These are phyloP conservation scores for Lepidium sativum DNA, from an alignment of 345 rosid species.

Conservation along the genomic window DNA sequence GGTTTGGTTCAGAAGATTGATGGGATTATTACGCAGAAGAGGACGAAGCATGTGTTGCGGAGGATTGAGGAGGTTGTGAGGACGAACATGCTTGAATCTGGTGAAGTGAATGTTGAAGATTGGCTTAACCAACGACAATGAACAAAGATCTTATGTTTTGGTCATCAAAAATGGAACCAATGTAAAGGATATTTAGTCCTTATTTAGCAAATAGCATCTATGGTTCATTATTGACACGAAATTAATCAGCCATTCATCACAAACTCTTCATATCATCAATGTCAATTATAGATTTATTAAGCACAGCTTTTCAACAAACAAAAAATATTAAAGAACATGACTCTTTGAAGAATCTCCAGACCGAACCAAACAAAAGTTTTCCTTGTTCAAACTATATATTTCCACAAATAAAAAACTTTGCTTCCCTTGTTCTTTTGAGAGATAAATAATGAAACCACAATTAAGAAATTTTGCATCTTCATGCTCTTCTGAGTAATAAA, in stretches of 20 bases:
- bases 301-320: not conserved
- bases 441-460: not conserved
- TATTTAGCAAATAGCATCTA: too few species aligned
- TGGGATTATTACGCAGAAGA: not conserved
- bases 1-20: not conserved
- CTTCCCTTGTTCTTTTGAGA: not conserved
- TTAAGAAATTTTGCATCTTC: constrained; percentile 4
- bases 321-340: not conserved
- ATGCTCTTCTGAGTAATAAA: not conserved
- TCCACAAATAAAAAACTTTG: not conserved
- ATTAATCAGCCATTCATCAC: too few species aligned
- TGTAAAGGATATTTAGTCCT: not conserved
- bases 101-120: not conserved
- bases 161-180: not conserved
- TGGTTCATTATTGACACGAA: too few species aligned
- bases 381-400: constrained; percentile 2
- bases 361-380: constrained; percentile 7
- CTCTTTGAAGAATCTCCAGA: not conserved
- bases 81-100: too few species aligned
- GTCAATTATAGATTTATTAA: constrained; percentile 7
- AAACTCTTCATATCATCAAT: too few species aligned
- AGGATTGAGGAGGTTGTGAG: not conserved
- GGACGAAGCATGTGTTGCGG: not conserved
- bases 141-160: not conserved
- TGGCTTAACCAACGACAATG: not conserved